Percentiles rank a stretch among this genome's conserved stretches.
Evolutionary conservation across 164 flowering plant genomes (phyloP).

Genomic region (Aristolochia contorta): DNA sequence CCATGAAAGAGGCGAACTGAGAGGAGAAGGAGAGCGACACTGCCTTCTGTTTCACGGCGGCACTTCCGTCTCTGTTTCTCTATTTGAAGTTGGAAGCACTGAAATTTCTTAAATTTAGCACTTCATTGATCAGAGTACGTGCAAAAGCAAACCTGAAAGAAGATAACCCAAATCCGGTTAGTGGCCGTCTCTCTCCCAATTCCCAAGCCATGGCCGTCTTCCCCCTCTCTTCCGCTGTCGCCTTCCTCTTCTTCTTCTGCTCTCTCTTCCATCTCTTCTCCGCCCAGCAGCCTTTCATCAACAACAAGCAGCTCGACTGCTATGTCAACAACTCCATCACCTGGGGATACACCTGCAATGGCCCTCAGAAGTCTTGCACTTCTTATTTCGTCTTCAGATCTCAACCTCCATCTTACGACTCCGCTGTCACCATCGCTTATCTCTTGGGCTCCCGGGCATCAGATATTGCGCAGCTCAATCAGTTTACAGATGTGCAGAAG

Average conservation of each 20-base stretch:
- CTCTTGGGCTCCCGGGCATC: conserved; percentile 25
- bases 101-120: too few species aligned
- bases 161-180: not conserved
- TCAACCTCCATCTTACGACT: conserved; percentile 19
- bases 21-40: too few species aligned
- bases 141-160: too few species aligned
- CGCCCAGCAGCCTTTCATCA: conserved; percentile 40
- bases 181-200: too few species aligned
- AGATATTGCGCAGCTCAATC: conserved; percentile 29
- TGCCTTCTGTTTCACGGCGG: too few species aligned
- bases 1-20: too few species aligned
- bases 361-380: conserved; percentile 21
- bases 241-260: conserved; percentile 1
- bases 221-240: not conserved
- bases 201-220: not conserved
- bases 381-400: conserved; percentile 59
- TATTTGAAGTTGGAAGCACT: too few species aligned
- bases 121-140: too few species aligned
- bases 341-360: conserved; percentile 42
- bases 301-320: conserved; percentile 46
- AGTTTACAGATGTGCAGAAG: conserved; percentile 14
- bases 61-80: too few species aligned
- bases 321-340: conserved; percentile 20
- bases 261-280: conserved; percentile 3
- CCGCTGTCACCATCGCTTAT: conserved; percentile 27